Base-by-base conservation (phyloP, 2,329 filamentous ascomycete species). In the Aspergillus chevalieri region DNA sequence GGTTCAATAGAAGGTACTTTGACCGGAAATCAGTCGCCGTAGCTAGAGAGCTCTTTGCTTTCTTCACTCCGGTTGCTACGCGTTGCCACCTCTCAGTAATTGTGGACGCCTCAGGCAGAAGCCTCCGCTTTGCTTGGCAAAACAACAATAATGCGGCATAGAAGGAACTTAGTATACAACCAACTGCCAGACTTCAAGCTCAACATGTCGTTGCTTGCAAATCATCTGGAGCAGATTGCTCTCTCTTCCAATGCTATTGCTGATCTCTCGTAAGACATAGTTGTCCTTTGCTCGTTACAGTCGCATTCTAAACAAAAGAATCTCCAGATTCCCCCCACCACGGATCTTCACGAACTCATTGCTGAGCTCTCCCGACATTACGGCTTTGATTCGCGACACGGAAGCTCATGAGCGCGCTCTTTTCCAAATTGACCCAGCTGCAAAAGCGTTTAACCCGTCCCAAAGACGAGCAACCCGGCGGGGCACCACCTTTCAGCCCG, bases 291-390 rank as follows among this genome's bases (percentile, higher is more conserved):
- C 41, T 30, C 21, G 26, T 21, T 34, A 43, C 36, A 15, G 43
- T 43, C 14, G 19, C 38, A 22, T 41, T 22, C 17, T 15, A 10
- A 41, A 3, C 15, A 12, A 17, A 47, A 46, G 47, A 48, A 57
- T 41, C 38, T 45, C 43, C 64, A 94, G 89, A 30, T 97, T 97
- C 61, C 89, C 89, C 38, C 82, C 82, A 2, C 89, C 92, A n/a
- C 94, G 89, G 63, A 90, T 93, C 64, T 98, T 97, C 73, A 93
- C 91, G 58, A 96, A 95, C 68, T 90, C 93, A 30, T 80, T 98
- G 36, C 83, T 97, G 44, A 84, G 86, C 49, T 84, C 84, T 57
- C 85, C 91, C 69, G 93, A 98, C 69, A 97, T 98, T 59, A 97
- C 93, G 3, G 82, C 88, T 10, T 76, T 98, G 44, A 96, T 98